Base-by-base conservation (phyloP, 768 basidiomycete genomes). In the Phlebiopsis gigantea region DNA sequence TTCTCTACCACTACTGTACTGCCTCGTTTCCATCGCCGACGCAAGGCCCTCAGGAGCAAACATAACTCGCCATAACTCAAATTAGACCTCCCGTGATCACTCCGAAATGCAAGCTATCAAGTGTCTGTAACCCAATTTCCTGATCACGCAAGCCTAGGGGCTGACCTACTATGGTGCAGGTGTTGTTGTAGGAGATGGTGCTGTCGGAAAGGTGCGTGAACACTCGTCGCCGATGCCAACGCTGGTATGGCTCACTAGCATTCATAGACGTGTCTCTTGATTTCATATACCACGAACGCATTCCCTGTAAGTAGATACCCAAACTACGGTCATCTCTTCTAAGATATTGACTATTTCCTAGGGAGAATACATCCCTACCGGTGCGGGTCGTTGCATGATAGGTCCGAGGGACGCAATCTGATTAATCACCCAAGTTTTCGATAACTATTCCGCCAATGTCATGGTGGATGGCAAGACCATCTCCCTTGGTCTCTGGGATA, bases 391-490 rank as follows among this genome's bases (percentile, higher is more conserved):
- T 44, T 41, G 52, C 56, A 51, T 44, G 9, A 22, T 22, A 39
- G 28, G 22, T 24, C 26, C 19, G 19, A 5, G 10, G 59, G 25
- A 62, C 64, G 17, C 64, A n/a, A 49, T 53, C 29, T 57, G 30
- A 45, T 48, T 51, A 14, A 31, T 29, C 46, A 51, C 26, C n/a
- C 21, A 69, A 88, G 97, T 99, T 41, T 99, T 98, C 71, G 97
- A 98, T 77, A 98, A 98, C 77, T 98, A 97, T 70, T 94, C 92
- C 55, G 94, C 93, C 58, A 96, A 95, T 74, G 95, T 99, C 55
- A 93, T 98, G 87, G 97, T 99, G 46, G 97, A 99, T 66, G 93
- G 93, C 64, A 95, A 96, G 79, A 97, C 97, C 52, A 95, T 98
- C 68, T 97, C 93, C 59, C 85, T 98, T 56, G 96, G 96, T 49